Evolutionary conservation across 495 filamentous ascomycete genomes (phyloP), one percentile per base, ranked within the genome.

Genomic region (Tuber calosporum): DNA sequence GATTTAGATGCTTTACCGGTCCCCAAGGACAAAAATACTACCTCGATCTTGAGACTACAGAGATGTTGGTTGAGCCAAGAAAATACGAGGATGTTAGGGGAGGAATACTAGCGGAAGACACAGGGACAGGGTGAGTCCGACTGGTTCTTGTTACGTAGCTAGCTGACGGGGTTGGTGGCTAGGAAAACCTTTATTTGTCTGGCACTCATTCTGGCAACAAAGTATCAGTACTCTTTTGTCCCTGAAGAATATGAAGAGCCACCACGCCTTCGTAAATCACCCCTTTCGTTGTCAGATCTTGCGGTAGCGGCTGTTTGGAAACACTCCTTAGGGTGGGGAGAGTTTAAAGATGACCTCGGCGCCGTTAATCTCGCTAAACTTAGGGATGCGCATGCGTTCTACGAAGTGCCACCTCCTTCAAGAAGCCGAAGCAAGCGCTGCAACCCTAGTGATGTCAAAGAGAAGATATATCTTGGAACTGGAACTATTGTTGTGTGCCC

Each of bases 151-250:
- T 69, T 45, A 15, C 37, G 1, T 70, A 36, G 30, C 53, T 34
- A 13, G 20, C 45, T 79, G 17, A 77, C 53, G 38, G 7, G 30
- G 26, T 62, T 26, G 17, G 38, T 53, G 40, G 86, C 88, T 7
- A 94, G 94, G 0, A 98, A 98, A 84, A 97, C 94, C 0, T 82
- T 97, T 39, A 96, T 98, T 15, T 93, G 91, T 72, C 84, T 98
- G 26, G 87, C 93, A 40, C 83, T 94, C 2, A 92, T 97, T 53
- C 84, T 96, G n/a, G 89, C 92, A 17, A 97, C 93, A 0, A 89
- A 87, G 75, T 86, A 89, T 42, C 87, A 94, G 72, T 86, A 89
- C 9, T 87, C 92, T 4, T 83, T 83, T 9, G 86, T 90, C 9
- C 93, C 93, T 3, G 85, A 87, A 1, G 83, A 89, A 70, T 88